phyloP scores from a whole-genome alignment of 2,329 filamentous ascomycete genomes.

The Xylariaceae sp. region DNA sequence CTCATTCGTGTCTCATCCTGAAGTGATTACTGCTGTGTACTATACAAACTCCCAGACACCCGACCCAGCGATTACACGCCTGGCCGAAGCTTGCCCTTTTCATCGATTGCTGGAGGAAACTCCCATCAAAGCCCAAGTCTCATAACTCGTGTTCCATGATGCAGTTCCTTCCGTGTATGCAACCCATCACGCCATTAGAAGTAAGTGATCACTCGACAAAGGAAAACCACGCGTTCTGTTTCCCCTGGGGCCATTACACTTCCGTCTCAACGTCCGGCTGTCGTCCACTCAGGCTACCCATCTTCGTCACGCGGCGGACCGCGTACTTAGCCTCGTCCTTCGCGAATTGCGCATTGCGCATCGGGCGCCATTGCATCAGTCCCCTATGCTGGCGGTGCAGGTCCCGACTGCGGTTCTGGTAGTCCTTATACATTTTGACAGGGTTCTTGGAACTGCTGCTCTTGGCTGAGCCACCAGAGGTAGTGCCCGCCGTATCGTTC shows the following conservation, averaged over 20 bases:
- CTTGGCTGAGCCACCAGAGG: conserved; percentile 23
- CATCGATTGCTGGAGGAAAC: neutral
- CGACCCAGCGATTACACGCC: too few relatives aligned
- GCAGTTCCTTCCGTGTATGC: neutral
- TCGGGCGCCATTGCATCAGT: conserved; percentile 92
- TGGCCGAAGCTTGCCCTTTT: too few relatives aligned
- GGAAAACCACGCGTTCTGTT: too few relatives aligned
- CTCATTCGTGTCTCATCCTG: conserved; percentile 16
- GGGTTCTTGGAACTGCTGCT: conserved; percentile 46
- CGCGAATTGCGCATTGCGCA: conserved; percentile 79
- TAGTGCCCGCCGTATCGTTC: conserved; percentile 6
- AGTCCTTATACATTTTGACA: conserved; percentile 55
- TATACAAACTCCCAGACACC: conserved; percentile 6
- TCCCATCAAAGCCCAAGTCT: neutral
- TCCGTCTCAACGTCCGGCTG: conserved; percentile 88
- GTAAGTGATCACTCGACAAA: neutral
- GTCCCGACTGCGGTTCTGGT: conserved; percentile 64
- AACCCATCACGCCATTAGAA: neutral
- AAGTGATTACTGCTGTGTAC: conserved; percentile 8
- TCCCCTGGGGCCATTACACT: conserved; percentile 29
- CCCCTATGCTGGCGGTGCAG: conserved; percentile 84
- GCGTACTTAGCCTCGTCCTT: conserved; percentile 84
- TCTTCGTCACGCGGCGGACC: conserved; percentile 68
- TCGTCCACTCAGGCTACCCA: conserved; percentile 72
- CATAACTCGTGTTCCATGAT: neutral